A percentile compares a stretch with the other conserved stretches of the same genome.
phyloP scores from a whole-genome alignment of 371 early-diverging fungal genomes.

The Thermomucor indicae-seudaticae region DNA sequence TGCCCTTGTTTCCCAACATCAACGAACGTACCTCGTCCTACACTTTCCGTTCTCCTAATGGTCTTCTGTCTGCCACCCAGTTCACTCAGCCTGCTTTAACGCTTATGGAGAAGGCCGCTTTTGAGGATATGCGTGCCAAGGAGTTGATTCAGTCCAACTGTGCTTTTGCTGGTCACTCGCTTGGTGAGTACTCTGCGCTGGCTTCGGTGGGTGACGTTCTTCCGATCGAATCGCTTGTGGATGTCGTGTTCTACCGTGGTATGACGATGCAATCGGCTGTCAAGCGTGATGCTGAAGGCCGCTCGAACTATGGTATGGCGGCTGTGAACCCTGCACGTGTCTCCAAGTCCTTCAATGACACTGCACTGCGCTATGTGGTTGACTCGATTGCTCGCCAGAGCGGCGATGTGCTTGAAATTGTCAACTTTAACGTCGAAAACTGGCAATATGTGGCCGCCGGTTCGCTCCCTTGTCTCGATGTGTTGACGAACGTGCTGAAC shows the following conservation, averaged over 20 bases:
- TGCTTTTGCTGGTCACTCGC: constrained; percentile 93
- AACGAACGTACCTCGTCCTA: constrained; percentile 74
- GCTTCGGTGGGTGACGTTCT: constrained; percentile 89
- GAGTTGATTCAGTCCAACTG: constrained; percentile 82
- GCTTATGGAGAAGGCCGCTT: constrained; percentile 91
- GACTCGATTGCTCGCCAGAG: constrained; percentile 77
- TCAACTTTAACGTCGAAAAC: constrained; percentile 96
- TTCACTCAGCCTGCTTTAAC: constrained; percentile 95
- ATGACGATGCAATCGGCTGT: constrained; percentile 97
- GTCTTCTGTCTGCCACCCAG: constrained; percentile 92
- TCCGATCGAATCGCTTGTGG: constrained; percentile 82
- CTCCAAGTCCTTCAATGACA: constrained; percentile 79
- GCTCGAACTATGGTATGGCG: constrained; percentile 93
- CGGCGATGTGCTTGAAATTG: constrained; percentile 86
- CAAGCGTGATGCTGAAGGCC: constrained; percentile 74
- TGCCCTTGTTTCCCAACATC: constrained; percentile 92
- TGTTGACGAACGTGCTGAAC: constrained; percentile 80
- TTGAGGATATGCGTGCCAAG: constrained; percentile 87
- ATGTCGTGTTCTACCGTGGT: constrained; percentile 95
- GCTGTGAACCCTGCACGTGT: constrained; percentile 94
- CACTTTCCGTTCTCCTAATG: constrained; percentile 90
- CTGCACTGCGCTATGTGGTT: constrained; percentile 80
- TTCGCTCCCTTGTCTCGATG: constrained; percentile 75
- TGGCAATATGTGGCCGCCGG: constrained; percentile 96
- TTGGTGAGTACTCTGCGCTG: constrained; percentile 95